Base-by-base conservation (phyloP, 106 monocot genomes). In the Alisma plantagoaquatica region DNA sequence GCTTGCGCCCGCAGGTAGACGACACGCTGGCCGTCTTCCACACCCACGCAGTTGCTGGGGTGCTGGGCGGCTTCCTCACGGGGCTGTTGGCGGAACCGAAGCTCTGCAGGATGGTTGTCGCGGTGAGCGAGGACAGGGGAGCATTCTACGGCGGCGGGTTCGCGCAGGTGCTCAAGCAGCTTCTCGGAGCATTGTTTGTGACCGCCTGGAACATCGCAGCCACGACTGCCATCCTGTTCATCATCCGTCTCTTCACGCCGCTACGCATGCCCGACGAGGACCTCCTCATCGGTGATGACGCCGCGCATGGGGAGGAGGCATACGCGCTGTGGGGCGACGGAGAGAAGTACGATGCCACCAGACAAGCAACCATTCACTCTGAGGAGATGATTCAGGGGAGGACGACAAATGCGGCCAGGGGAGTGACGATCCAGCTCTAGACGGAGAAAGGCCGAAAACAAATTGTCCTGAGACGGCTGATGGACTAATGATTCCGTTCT, bases 11-110 rank as follows among this genome's bases (percentile, higher is more conserved):
- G n/a, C n/a, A 49, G 35, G 61, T 57, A 16, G 63, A 63, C 63
- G 63, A 63, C 63, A 63, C 63, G 24, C 51, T 63, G 7, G 51
- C 63, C 5, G 63, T 63, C 35, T 63, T 63, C 63, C 63, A 63
- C 41, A 63, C 63, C 18, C 63, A 63, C 42, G 27, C 63, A 14
- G 63, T 63, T 7, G 63, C 63, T 27, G 63, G 63, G 21, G 26
- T 29, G 19, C 41, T 63, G 10, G 63, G 63, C 10, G 63, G 63
- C 15, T 2, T 63, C 26, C 50, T 53, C 19, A 63, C 63, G 8
- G 63, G 63, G 1, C 43, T 63, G 42, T 32, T 63, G 17, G 63
- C 63, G 23, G 25, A 51, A 1, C 63, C 63, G 25, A 17, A 11
- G 38, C 63, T 63, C 18, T 52, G 52, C 42, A 24, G 21, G 10